A percentile compares a stretch with the other conserved stretches of the same genome.
These are phyloP conservation scores for Cymbopogon flexuosus DNA, from an alignment of 202 grass and related monocot genomes.

Conservation along the genomic window DNA sequence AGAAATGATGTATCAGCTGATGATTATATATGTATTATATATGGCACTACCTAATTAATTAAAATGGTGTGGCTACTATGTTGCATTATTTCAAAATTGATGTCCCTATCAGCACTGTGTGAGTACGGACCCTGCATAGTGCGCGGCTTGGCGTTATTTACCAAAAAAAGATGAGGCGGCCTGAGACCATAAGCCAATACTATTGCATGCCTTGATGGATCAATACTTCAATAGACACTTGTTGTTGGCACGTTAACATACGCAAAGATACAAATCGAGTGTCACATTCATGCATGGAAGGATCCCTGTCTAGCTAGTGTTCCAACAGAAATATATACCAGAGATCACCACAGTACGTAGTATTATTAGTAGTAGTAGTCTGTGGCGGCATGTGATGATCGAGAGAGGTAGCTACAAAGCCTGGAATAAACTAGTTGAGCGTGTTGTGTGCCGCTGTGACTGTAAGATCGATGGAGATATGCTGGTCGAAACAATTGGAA, in stretches of 20 bases:
- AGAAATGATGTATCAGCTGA: neutral
- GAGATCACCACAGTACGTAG: no score
- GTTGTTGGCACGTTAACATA: neutral
- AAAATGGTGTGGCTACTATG: neutral
- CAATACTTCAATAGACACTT: neutral
- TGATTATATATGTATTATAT: neutral
- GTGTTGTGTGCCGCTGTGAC: neutral
- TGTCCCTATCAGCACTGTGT: neutral
- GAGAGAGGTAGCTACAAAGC: neutral
- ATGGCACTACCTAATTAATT: no score
- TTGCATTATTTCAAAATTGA: neutral
- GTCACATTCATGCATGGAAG: conserved; percentile 29
- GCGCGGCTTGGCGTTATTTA: conserved; percentile 19
- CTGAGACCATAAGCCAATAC: neutral
- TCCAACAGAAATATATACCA: neutral
- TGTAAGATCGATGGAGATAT: neutral
- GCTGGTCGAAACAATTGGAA: neutral
- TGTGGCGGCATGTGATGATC: conserved; percentile 13
- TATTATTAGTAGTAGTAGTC: no score
- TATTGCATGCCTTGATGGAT: neutral
- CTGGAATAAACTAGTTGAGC: neutral
- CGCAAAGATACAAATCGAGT: neutral
- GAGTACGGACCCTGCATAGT: conserved; percentile 11
- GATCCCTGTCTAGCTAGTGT: neutral
- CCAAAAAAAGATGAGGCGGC: neutral